Conservation (phyloP, 768 basidiomycete genomes). For the Phlebiopsis gigantea region DNA sequence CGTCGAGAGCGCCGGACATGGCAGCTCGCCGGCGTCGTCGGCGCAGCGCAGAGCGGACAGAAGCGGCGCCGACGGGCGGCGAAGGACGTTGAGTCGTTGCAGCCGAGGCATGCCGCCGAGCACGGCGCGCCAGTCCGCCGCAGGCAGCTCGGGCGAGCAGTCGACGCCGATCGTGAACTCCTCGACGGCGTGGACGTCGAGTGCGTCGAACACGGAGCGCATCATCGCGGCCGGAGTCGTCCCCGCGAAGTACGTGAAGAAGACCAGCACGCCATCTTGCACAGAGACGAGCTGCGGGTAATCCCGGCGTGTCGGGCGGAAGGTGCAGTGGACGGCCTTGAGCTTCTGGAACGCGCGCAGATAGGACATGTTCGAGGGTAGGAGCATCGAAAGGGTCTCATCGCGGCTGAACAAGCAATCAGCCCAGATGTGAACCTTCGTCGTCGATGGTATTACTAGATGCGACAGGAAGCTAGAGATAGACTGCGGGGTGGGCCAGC, state of each 20-base stretch:
- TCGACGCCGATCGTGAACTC: constrained; percentile 11
- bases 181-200: constrained; percentile 2
- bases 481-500: constrained; percentile 2
- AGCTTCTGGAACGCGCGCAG: constrained; percentile 5
- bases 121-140: not conserved
- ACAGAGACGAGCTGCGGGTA: constrained; percentile 12
- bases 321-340: constrained; percentile 8
- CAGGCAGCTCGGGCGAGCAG: constrained; percentile 6
- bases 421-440: constrained; percentile 9
- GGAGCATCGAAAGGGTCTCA: constrained; percentile 4
- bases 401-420: constrained; percentile 2
- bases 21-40: not conserved
- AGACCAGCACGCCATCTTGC: constrained; percentile 2
- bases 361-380: constrained; percentile 1
- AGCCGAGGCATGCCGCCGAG: constrained; percentile 10
- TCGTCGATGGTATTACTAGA: not conserved
- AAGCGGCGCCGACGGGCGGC: constrained; percentile 7
- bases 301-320: constrained; percentile 4
- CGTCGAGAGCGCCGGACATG: constrained; percentile 5
- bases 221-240: not conserved
- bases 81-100: constrained; percentile 4
- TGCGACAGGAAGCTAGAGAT: constrained; percentile 4
- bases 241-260: constrained; percentile 4
- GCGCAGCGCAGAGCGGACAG: constrained; percentile 4
- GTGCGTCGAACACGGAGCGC: constrained; percentile 1